Base-by-base conservation (phyloP, 1,284 basidiomycete species). In the Tilletia indica region DNA sequence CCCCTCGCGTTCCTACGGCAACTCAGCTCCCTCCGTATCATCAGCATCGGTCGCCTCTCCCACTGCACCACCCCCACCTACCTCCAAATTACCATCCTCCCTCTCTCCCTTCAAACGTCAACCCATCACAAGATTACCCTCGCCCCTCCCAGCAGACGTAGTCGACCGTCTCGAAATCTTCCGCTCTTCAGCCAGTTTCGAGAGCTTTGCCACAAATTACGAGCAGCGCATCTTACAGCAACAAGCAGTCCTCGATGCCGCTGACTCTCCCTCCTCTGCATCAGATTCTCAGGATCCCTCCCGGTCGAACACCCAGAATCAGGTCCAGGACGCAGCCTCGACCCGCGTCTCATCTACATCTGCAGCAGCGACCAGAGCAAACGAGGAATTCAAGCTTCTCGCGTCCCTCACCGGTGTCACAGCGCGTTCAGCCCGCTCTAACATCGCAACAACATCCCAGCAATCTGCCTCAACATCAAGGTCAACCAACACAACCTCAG, bases 131-230 rank as follows among this genome's bases (percentile, higher is more conserved):
- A 73, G 72, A 12, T 63, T 77, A 34, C 76, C 76, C 14, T 76
- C 76, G 1, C 76, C 76, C 3, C 69, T 77, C 47, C 76, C 76
- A 45, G 72, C 73, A 36, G 76, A 77, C 51, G 74, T 76, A 12
- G 67, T 69, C 21, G 74, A 77, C 49, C 71, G 74, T 9, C 74
- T 73, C 0, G 71, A 72, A 5, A 12, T 71, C 54, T 51, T 74
- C 42, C 48, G 70, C 2, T 45, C 45, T 39, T 71, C 69, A 0
- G 34, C 61, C 5, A 38, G 69, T 36, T 48, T 36, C 47, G 6
- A 71, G 1, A 58, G 71, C 45, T 71, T 72, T 39, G 38, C 63
- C 2, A 42, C 72, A 51, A 72, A 73, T 56, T 36, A 39, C 21
- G 68, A 68, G 21, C 12, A 54, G 11, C 51, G 51, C 51, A 54